Evolutionary conservation across 192 early-diverging fungal species (phyloP), one percentile per base, ranked within the genome.

Genomic region (Linnemannia exigua): DNA sequence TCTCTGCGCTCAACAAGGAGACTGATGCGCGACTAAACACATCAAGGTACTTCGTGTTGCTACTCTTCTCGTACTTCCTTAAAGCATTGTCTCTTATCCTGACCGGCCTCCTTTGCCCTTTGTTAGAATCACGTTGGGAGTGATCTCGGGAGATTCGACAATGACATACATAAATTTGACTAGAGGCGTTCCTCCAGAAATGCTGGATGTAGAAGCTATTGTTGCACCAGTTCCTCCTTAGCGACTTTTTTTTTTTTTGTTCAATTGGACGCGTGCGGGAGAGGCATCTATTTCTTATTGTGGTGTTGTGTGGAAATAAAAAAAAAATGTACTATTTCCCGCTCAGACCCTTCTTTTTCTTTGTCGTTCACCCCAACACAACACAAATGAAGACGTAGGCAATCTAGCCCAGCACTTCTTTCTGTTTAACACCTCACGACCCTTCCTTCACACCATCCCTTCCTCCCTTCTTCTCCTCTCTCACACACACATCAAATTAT

Each of bases 161-260:
- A 70, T 77, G 22, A 80, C 84, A 8, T 86, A 86, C 61, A 16
- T 86, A n/a, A 86, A 80, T 31, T 6, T 86, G 0, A 38, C 67
- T 19, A 74, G 70, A 14, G 74, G 83, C 28, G 25, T 74, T 1
- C 75, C 81, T 20, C 35, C 68, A 15, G 67, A 70, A n/a, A 68
- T 69, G 44, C 52, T 52, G 5, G 28, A 72, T 31, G 9, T 63
- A 25, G 2, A 14, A 31, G 58, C 28, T 3, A 12, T 12, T 11
- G 58, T 16, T 25, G 11, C 58, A 31, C 3, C 58, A 14, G 58
- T 25, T 12, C 5, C 58, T 63, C 58, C 58, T 15, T 63, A 63
- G 28, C 28, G 28, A 3, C 0, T 3, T 44, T 44, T 9, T 44
- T 44, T 6, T 44, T 20, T 31, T 33, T 63, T 15, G 28, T 31